These are phyloP conservation scores for Afroboletus lepidellus DNA, from an alignment of 1,284 basidiomycete genomes.

Conservation along the genomic window DNA sequence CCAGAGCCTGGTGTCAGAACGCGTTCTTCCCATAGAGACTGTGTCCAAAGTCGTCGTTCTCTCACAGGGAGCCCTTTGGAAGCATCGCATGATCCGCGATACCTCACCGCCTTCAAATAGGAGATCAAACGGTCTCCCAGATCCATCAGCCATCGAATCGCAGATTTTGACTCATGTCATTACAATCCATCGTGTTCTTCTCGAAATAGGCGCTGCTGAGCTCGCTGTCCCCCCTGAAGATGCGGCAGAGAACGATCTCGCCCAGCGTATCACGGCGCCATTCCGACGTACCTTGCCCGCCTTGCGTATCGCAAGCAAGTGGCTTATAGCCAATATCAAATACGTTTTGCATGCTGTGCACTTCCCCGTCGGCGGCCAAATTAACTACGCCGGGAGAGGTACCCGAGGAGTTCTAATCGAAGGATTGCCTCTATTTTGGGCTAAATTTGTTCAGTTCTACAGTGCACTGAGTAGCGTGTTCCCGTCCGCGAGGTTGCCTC, in stretches of 20 bases:
- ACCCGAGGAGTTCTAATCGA: conserved; percentile 20
- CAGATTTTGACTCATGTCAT: conserved; percentile 75
- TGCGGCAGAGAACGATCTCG: conserved; percentile 58
- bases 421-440: conserved; percentile 66
- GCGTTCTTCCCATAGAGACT: conserved; percentile 72
- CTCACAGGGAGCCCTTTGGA: conserved; percentile 79
- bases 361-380: conserved; percentile 17
- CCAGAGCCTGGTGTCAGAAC: conserved; percentile 57
- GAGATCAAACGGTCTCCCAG: conserved; percentile 23
- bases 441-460: conserved; percentile 67
- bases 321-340: conserved; percentile 79
- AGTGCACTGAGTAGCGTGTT: conserved; percentile 67
- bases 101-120: conserved; percentile 34
- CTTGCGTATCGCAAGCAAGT: conserved; percentile 85
- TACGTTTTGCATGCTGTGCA: conserved; percentile 54
- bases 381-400: conserved; percentile 14
- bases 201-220: conserved; percentile 65
- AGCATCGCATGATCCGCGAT: conserved; percentile 68
- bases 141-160: conserved; percentile 51
- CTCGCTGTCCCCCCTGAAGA: conserved; percentile 51
- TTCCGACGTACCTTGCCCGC: conserved; percentile 86
- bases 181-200: conserved; percentile 62
- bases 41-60: conserved; percentile 77
- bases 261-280: conserved; percentile 80
- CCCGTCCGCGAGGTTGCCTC: conserved; percentile 65